Percentiles rank a stretch among this genome's conserved stretches.
Conservation (phyloP, 75 land plant genomes). For the Picea glauca region DNA sequence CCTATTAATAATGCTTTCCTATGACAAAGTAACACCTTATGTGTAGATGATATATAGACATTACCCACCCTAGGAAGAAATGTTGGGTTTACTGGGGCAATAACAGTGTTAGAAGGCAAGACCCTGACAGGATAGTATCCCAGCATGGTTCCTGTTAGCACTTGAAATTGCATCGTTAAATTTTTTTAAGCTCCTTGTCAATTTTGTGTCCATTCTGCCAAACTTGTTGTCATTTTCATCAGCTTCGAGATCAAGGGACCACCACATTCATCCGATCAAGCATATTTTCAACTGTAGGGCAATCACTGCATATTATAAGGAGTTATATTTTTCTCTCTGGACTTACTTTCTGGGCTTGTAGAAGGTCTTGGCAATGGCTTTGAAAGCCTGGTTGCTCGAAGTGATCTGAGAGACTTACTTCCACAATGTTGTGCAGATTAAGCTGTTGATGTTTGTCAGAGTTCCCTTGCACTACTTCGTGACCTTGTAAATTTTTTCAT, state of each 20-base stretch:
- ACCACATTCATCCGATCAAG: too few species aligned
- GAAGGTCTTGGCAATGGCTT: too few species aligned
- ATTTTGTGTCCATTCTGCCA: too few species aligned
- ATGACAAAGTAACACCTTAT: background rate
- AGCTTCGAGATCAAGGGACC: too few species aligned
- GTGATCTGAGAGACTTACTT: slow-evolving; percentile 74
- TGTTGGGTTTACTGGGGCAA: slow-evolving; percentile 85
- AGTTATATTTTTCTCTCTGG: too few species aligned
- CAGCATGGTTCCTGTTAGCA: slow-evolving; percentile 10
- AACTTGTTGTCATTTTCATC: too few species aligned
- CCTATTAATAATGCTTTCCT: background rate
- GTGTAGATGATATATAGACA: background rate
- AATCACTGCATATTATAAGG: too few species aligned
- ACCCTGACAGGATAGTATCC: slow-evolving; percentile 81
- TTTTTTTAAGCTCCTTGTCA: too few species aligned
- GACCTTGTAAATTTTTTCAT: slow-evolving; percentile 95
- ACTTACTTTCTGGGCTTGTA: too few species aligned
- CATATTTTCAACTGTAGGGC: too few species aligned
- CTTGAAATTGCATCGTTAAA: too few species aligned
- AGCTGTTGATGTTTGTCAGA: slow-evolving; percentile 89
- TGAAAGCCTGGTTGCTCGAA: slow-evolving; percentile 52
- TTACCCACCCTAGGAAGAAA: slow-evolving; percentile 73
- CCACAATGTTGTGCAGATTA: slow-evolving; percentile 95
- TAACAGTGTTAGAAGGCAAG: slow-evolving; percentile 87
- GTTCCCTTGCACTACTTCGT: slow-evolving; percentile 97